phyloP scores from a whole-genome alignment of 1,284 basidiomycete genomes.

The Apiotrichum akiyoshidainum region DNA sequence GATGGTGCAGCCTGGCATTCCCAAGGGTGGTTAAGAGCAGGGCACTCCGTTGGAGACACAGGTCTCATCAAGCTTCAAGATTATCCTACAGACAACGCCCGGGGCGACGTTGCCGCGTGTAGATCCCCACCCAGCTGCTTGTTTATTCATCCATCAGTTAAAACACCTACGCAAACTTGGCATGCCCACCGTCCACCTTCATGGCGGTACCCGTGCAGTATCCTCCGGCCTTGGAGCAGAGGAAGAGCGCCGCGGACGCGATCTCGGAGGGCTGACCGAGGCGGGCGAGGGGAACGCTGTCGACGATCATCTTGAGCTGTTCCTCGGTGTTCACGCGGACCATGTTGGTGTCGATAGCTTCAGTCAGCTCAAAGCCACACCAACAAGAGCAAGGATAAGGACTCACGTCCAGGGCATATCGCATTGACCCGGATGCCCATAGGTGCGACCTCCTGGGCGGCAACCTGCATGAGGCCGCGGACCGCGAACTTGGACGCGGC shows the following conservation, averaged over 20 bases:
- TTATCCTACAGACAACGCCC: too few species aligned
- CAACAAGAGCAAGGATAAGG: not conserved
- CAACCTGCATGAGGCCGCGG: slow-evolving; percentile 27
- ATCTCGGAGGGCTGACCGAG: slow-evolving; percentile 31
- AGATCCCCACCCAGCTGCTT: too few species aligned
- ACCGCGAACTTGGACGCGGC: slow-evolving; percentile 34
- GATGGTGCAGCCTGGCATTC: too few species aligned
- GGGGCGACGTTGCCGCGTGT: too few species aligned
- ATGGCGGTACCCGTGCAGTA: slow-evolving; percentile 27
- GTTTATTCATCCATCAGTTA: too few species aligned
- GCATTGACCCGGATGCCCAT: slow-evolving; percentile 33
- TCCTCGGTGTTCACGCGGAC: slow-evolving; percentile 14
- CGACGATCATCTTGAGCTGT: slow-evolving; percentile 11
- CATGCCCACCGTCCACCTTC: slow-evolving; percentile 31
- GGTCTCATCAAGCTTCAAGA: too few species aligned
- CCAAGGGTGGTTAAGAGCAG: too few species aligned
- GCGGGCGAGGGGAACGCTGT: slow-evolving; percentile 16
- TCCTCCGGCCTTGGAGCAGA: slow-evolving; percentile 21
- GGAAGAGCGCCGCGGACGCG: slow-evolving; percentile 26
- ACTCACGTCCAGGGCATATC: slow-evolving; percentile 24
- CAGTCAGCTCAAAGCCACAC: not conserved
- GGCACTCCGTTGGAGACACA: too few species aligned
- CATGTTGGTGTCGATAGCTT: slow-evolving; percentile 24
- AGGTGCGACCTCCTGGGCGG: slow-evolving; percentile 29
- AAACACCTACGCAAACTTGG: slow-evolving; percentile 3